Evolutionary conservation across 129 eudicot genomes (phyloP).

Genomic region (Helianthus annuus): HanXRQr2.0-SUNRISE NC_035433.2:109330349-109330848

Average conservation of each 20-base stretch:
- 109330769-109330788: too few species aligned
- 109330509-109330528: background rate
- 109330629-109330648: background rate
- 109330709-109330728: too few species aligned
- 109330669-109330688: too few species aligned
- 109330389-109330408: background rate
- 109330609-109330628: slow-evolving; percentile 11
- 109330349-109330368: background rate
- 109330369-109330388: background rate
- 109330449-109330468: background rate
- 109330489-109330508: background rate
- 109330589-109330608: background rate
- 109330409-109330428: background rate
- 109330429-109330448: background rate
- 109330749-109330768: too few species aligned
- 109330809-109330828: background rate
- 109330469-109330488: background rate
- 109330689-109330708: too few species aligned
- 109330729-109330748: too few species aligned
- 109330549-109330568: background rate
- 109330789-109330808: background rate
- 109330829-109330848: slow-evolving; percentile 12
- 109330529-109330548: background rate
- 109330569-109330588: background rate
- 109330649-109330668: too few species aligned